Base-by-base conservation (phyloP, 768 basidiomycete species). In the Cytidiella melzeri region DNA sequence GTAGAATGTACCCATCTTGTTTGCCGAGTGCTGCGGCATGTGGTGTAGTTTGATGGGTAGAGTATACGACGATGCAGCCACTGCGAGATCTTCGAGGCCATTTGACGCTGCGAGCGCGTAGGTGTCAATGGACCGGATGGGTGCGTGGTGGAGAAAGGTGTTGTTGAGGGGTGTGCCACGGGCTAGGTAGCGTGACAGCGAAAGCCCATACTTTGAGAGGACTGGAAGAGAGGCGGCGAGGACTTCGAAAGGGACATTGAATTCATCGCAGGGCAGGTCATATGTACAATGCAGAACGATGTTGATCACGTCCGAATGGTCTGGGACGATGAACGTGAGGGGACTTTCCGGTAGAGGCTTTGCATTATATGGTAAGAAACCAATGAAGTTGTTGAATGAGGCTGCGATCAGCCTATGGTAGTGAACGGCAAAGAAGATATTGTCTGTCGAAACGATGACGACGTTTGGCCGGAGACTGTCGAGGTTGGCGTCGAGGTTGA, bases 261-360 rank as follows among this genome's bases (percentile, higher is more conserved):
- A 90, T 55, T 86, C 84, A 15, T 79, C 73, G 61, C 81, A 87
- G 7, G 85, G 77, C 59, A 85, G 70, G 55, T 83, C 75, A 63
- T 91, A 90, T 43, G 84, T 65, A 4, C 76, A 64, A 57, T 91
- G 88, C 20, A 91, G 69, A 42, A 91, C 65, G 57, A 90, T 69
- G 56, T 90, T 90, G 55, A 91, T 66, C 7, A 82, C 69, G 2
- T 69, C 66, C 0, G 87, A 81, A 18, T 74, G 60, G 53, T 87
- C 83, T 6, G 77, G 71, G 26, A 87, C 64, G 21, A 52, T 38
- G 38, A 64, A 34, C 23, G 30, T 34, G 9, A 34, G 15, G 7
- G 30, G 30, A 15, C 15, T 34, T 15, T 34, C 30, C 7, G 9
- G 7, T 34, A 15, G 7, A 7, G 30, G 30, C 30, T 34, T 15